Percentiles rank a stretch among this genome's conserved stretches.
These are phyloP conservation scores for Sequoia sempervirens DNA, from an alignment of 75 land plant species.

Conservation along the genomic window DNA sequence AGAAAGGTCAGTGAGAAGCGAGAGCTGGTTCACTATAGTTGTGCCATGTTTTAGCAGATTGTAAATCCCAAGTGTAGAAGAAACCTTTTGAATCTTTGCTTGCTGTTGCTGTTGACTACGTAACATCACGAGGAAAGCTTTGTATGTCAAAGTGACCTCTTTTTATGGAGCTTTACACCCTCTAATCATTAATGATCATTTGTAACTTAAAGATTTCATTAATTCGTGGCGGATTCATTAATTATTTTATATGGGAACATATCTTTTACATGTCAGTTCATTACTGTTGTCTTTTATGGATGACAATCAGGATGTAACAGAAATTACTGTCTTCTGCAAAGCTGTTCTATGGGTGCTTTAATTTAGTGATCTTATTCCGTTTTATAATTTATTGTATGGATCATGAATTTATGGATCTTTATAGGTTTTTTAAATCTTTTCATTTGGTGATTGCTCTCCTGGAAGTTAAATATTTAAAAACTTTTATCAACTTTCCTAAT, in stretches of 20 bases:
- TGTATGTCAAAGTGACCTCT: background rate
- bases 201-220: background rate
- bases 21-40: background rate
- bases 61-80: background rate
- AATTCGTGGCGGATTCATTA: background rate
- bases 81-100: background rate
- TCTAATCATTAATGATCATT: background rate
- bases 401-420: background rate
- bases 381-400: background rate
- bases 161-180: background rate
- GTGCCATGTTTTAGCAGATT: background rate
- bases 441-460: background rate
- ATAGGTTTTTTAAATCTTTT: background rate
- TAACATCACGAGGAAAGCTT: background rate
- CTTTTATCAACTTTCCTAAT: background rate
- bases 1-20: background rate
- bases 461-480: background rate
- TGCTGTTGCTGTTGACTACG: background rate
- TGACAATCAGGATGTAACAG: background rate
- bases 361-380: background rate
- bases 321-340: background rate
- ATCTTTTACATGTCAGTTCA: background rate
- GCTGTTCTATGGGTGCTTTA: background rate
- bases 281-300: background rate
- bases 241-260: background rate